Evolutionary conservation across 2,329 filamentous ascomycete species (phyloP), one percentile per base, ranked within the genome.

Genomic region (Neonectria sp.): DNA sequence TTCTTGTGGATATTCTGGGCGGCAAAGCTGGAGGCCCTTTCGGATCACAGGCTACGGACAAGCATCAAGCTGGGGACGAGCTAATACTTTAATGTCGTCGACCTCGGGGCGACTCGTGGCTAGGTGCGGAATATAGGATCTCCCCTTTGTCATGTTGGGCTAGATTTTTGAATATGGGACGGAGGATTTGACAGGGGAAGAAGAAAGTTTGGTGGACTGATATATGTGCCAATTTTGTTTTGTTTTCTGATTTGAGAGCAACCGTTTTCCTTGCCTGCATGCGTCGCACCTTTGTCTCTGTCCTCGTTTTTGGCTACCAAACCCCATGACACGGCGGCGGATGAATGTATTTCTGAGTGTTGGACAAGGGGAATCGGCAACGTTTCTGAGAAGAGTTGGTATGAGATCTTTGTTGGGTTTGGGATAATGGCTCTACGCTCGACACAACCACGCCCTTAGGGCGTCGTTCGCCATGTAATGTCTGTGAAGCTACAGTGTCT

Each of bases 1-100:
- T 78, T 79, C 75, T 73, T 78, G 73, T 79, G 72, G 73, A 79
- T 80, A 79, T 79, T 77, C 71, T 73, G 73, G 71, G 71, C 65
- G 67, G 62, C 68, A 68, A 67, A 71, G 71, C 67, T 66, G 65
- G 66, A 69, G 72, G 63, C 70, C 59, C 63, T 66, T 71, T 64
- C 56, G 60, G 64, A 61, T 64, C 63, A 67, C 67, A 58, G 67
- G 69, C 55, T 52, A 66, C 70, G 65, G 69, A 58, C 59, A 72
- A 61, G 46, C 17, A 62, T 61, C 63, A 48, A 48, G 51, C 67
- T 65, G 51, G 63, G 63, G 58, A 60, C 43, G 37, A 68, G 64
- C 59, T 67, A 61, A 62, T 33, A 52, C 65, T n/a, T 37, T 67
- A 48, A 68, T 60, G 15, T 56, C 25, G 24, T 59, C 59, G 53